Base-by-base conservation (phyloP, 2,329 filamentous ascomycete genomes). In the Thelonectria rubi region DNA sequence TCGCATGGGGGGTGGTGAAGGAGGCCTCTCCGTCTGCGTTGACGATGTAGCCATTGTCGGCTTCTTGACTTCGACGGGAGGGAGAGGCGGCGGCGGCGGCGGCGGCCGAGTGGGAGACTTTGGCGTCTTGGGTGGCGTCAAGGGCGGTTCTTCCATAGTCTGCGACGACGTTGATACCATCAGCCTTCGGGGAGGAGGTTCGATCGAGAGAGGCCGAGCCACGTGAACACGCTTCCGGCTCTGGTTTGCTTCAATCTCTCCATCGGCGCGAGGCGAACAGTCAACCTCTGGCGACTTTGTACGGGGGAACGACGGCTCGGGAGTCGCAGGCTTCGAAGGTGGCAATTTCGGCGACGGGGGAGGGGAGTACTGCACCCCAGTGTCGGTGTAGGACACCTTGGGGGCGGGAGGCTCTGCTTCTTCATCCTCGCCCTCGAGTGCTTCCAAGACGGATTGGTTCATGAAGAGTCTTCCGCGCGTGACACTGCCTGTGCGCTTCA, bases 321-420 rank as follows among this genome's bases (percentile, higher is more conserved):
- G 78, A 1, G 78, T 79, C 15, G 78, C 69, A 15, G 79, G 74
- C 66, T 81, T 79, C 50, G 67, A 68, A 0, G 81, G 75, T 10
- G 72, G 63, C 5, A 82, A 58, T 68, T 81, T 82, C 1, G 92
- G 92, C 2, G 93, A 96, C 3, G 90, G 84, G 2, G 92, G 92
- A 47, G 93, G 93, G 34, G 93, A 95, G 72, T 86, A 95, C 75
- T 97, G 94, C 82, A 92, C 84, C 7, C 89, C 91, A 21, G 85
- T 86, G 71, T 96, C 91, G 40, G 86, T 86, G 78, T 95, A 96
- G 59, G 84, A 79, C 45, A 78, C 73, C 62, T 80, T 82, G 10
- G 75, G 73, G 2, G 66, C 66, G 17, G 73, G 65, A n/a, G 73
- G 64, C 54, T 83, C 82, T 55, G 77, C 75, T 64, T 85, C 81